A percentile compares a stretch with the other conserved stretches of the same genome.
Conservation (phyloP, 2,329 filamentous ascomycete species). For the Rosellinia necatrix region DNA sequence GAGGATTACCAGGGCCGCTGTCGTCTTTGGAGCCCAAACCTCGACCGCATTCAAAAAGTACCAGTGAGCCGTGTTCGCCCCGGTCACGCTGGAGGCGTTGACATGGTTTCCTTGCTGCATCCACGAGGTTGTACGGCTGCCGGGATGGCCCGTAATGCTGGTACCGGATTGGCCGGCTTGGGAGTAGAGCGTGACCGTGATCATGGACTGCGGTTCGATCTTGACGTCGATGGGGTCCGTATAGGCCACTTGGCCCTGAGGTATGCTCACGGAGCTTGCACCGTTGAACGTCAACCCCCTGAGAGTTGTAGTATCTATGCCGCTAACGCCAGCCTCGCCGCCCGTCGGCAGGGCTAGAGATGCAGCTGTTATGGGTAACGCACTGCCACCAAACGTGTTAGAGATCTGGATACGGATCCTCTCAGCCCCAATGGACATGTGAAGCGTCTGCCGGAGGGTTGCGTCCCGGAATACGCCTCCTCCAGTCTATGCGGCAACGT, state of each 20-base stretch:
- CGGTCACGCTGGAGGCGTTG: constrained; percentile 50
- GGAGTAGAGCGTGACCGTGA: constrained; percentile 64
- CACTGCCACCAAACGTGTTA: constrained; percentile 66
- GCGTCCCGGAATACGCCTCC: constrained; percentile 61
- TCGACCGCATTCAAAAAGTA: constrained; percentile 67
- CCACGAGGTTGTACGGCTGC: constrained; percentile 66
- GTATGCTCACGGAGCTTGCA: constrained; percentile 54
- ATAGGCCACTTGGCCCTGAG: constrained; percentile 61
- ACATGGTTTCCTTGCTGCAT: constrained; percentile 63
- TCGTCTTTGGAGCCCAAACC: constrained; percentile 52
- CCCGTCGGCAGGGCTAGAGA: constrained; percentile 61
- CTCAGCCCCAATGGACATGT: constrained; percentile 59
- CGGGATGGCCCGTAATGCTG: constrained; percentile 67
- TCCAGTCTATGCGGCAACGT: constrained; percentile 38
- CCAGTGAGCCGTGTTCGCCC: constrained; percentile 48
- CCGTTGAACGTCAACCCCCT: constrained; percentile 63
- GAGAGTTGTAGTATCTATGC: constrained; percentile 57
- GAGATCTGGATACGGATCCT: constrained; percentile 66
- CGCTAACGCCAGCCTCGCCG: constrained; percentile 56
- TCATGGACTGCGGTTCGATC: constrained; percentile 53
- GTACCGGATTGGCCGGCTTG: constrained; percentile 59
- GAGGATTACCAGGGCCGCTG: constrained; percentile 57
- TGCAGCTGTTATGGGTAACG: constrained; percentile 63
- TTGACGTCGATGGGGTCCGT: constrained; percentile 65
- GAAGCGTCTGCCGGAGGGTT: constrained; percentile 69